phyloP scores from a whole-genome alignment of 192 early-diverging fungal species.

The Chytriomyces sp. region DNA sequence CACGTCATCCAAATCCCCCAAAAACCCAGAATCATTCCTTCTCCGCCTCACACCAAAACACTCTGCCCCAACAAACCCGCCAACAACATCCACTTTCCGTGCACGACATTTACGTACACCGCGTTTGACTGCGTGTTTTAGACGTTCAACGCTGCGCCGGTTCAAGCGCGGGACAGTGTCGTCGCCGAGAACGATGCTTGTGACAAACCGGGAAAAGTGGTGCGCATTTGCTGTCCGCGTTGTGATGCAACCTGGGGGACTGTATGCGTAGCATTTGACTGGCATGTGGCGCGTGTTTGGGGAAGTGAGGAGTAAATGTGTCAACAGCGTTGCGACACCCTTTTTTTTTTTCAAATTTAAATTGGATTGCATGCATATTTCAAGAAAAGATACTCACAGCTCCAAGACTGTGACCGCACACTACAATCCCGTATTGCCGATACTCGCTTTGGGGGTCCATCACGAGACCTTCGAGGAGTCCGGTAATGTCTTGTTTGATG shows the following conservation, averaged over 20 bases:
- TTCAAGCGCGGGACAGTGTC: constrained; percentile 53
- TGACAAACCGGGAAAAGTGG: constrained; percentile 50
- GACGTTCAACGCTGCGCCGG: constrained; percentile 44
- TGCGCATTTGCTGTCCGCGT: constrained; percentile 38
- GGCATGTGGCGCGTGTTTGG: background rate
- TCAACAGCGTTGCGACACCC: constrained; percentile 52
- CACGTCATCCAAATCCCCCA: constrained; percentile 9
- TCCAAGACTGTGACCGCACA: constrained; percentile 55
- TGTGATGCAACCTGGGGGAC: constrained; percentile 55
- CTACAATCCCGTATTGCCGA: constrained; percentile 40
- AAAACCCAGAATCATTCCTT: constrained; percentile 2
- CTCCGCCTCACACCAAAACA: constrained; percentile 22
- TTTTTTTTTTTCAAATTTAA: background rate
- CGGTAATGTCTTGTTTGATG: constrained; percentile 43
- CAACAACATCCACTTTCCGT: constrained; percentile 50
- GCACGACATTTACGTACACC: constrained; percentile 35
- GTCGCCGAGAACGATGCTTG: constrained; percentile 50
- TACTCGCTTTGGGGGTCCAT: constrained; percentile 33
- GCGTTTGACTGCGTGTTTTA: constrained; percentile 43
- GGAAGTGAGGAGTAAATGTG: constrained; percentile 39
- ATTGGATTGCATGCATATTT: background rate
- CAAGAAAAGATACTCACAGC: constrained; percentile 27
- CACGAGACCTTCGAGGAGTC: constrained; percentile 37
- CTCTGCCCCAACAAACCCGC: constrained; percentile 35
- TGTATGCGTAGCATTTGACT: constrained; percentile 45